These are phyloP conservation scores for Epichloe coenophiala DNA, from an alignment of 2,329 filamentous ascomycete species.

Conservation along the genomic window DNA sequence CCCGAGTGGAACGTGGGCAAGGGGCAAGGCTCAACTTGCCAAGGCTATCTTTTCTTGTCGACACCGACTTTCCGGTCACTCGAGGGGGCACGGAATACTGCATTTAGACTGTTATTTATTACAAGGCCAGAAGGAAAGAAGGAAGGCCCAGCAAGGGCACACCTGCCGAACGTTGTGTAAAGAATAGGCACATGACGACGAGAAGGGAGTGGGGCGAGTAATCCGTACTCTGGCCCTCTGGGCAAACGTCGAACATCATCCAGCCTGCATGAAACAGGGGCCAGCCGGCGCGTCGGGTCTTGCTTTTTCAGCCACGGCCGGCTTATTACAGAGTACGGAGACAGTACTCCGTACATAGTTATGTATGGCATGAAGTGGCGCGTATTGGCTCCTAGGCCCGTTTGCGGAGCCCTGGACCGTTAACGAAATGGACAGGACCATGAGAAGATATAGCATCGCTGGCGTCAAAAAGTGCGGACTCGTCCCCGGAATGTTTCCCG, in stretches of 20 bases:
- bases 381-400: too few species aligned
- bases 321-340: too few species aligned
- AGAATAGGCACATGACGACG: background rate
- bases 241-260: background rate
- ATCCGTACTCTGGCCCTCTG: background rate
- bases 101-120: too few species aligned
- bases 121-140: background rate
- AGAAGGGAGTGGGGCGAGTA: background rate
- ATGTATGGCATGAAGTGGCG: too few species aligned
- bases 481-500: too few species aligned
- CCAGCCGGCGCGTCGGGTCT: conserved; percentile 7
- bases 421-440: background rate
- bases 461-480: too few species aligned
- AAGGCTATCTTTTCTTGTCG: too few species aligned
- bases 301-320: background rate
- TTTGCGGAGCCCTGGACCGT: too few species aligned
- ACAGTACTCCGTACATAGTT: too few species aligned
- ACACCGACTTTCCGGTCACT: background rate
- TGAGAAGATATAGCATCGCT: too few species aligned
- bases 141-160: background rate
- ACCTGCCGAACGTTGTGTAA: background rate
- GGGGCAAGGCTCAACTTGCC: background rate
- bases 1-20: background rate
- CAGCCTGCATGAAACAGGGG: conserved; percentile 4
- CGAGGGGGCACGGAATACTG: background rate